Evolutionary conservation across 1,284 basidiomycete species (phyloP), one percentile per base, ranked within the genome.

Genomic region (Malassezia sympodialis): DNA sequence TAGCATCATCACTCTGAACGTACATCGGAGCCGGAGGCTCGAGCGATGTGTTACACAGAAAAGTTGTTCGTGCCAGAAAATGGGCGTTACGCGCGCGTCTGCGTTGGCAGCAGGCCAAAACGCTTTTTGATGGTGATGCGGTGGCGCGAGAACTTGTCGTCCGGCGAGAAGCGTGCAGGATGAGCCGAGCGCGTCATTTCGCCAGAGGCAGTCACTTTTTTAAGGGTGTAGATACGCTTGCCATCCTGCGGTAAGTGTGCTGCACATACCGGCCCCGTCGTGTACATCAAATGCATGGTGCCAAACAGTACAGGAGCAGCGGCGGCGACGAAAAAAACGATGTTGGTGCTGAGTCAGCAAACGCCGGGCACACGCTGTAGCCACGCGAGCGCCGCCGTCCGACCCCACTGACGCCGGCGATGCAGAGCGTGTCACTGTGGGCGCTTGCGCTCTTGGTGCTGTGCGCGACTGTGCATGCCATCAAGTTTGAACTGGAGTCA

Each of bases 211-310:
- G 67, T 70, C 49, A 56, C 58, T 60, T 74, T 74, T 56, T 72
- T 71, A 43, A 74, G 66, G 41, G 72, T 74, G 59, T 74, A 74
- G 56, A 65, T 53, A n/a, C 72, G 68, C 55, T 72, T 72, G 34
- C 69, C 69, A 41, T 69, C 60, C 69, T 73, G 39, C n/a, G 26
- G 50, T 50, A 2, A 44, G 46, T 27, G 8, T 14, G 19, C 12
- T 15, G 37, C 11, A 32, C 14, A 8, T 61, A 73, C 70, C 39
- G 65, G 57, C 48, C 68, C 69, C 47, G 60, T 32, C 24, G 66
- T 65, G 63, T 68, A 74, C 72, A 74, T 74, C 53, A 74, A 66
- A 66, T 74, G 72, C 72, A 74, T 73, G 28, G 46, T 65, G 63
- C 44, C 30, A 40, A 41, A 7, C 27, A 27, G 31, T 14, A 39